Evolutionary conservation across 768 basidiomycete species (phyloP), one percentile per base, ranked within the genome.

Genomic region (Suillus sp.): DNA sequence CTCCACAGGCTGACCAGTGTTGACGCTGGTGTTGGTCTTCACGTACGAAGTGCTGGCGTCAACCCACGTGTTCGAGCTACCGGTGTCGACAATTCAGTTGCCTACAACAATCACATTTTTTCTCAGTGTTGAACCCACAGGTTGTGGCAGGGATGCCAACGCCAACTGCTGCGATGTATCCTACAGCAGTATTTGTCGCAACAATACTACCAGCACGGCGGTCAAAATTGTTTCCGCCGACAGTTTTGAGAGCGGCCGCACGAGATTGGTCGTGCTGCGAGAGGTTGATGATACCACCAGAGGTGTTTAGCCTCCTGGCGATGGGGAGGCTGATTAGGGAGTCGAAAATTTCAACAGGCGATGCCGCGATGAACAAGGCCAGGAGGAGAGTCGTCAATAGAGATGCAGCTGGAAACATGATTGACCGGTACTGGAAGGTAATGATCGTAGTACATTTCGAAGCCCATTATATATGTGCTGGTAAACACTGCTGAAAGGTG

Each of bases 71-170:
- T 20, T 20, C 9, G 42, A 43, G 42, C 42, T 43, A 43, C 42
- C 42, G 20, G 42, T 43, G 42, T 43, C 42, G 3, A 43, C 42
- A 43, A 43, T 20, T 20, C 20, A 20, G 3, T 43, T n/a, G 42
- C n/a, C 42, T 43, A 20, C 9, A n/a, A 43, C 10, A n/a, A 43
- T n/a, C 20, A 20, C 18, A n/a, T n/a, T 8, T 43, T 43, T 43
- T n/a, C 20, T 43, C 20, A n/a, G 86, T 88, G 65, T 78, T 64
- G 10, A 43, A 64, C 80, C 67, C 66, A 84, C 85, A 87, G n/a
- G 67, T 73, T 4, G 84, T 86, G n/a, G 83, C 71, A 1, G 86
- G 86, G 64, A 68, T 81, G 54, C 87, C 87, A 34, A 88, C 79
- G 16, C 79, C 82, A 34, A 86, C 77, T 20, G 76, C 67, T 1